Base-by-base conservation (phyloP, 495 filamentous ascomycete species). In the Aspergillus indologenus region DNA sequence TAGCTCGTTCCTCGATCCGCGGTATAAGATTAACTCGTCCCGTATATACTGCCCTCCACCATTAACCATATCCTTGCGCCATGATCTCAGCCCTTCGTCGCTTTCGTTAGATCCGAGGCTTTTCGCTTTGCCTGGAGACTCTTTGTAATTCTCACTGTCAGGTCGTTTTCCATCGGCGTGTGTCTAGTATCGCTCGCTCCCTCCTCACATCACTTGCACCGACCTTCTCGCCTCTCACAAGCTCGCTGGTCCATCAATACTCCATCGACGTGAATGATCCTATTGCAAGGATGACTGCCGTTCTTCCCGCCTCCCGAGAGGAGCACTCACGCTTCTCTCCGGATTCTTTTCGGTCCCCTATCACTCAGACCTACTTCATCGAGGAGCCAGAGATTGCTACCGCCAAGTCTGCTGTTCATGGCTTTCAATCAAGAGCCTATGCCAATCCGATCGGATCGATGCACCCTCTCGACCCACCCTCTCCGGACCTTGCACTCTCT, bases 281-380 rank as follows among this genome's bases (percentile, higher is more conserved):
- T 45, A 20, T 19, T 22, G 45, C 34, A 19, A 65, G 34, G 43
- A 83, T 83, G 80, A 77, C 78, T 51, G 71, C 79, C 56, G 64
- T 82, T 56, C 65, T 81, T 26, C 63, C 68, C 21, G 61, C 73
- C 49, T 56, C 71, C 22, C 59, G 56, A 58, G 73, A 80, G 61
- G 68, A 69, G 60, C 65, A 61, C 58, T 69, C 72, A 56, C 73
- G 66, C 60, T 77, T 79, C 58, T 69, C 77, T 54, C 59, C 68
- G 43, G 69, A 75, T 65, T 66, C 71, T 29, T 48, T 75, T 26
- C 76, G 70, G 20, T 73, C 69, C 19, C 75, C 80, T 34, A 75
- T 75, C 11, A 64, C 73, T 2, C 79, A 81, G 54, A 71, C 72
- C 45, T 77, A 81, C 58, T 77, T 75, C 49, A 51, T 81, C 9